These are phyloP conservation scores for Cyclostephanos tholiformis DNA, from an alignment of 108 stramenopile species.

Conservation along the genomic window DNA sequence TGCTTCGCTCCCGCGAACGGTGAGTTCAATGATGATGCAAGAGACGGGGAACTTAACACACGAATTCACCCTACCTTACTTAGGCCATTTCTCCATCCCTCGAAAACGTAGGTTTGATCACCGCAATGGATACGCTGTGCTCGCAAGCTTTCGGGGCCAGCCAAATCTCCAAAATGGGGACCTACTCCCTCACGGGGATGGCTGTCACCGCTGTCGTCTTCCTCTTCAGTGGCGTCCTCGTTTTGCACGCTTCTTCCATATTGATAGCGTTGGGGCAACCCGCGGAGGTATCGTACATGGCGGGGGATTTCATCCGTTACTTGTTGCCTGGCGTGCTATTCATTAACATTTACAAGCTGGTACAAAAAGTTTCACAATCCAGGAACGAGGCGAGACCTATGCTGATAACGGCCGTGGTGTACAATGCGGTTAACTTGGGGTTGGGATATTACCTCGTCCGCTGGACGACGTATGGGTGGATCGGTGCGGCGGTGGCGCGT, in stretches of 20 bases:
- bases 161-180: conserved; percentile 49
- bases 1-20: conserved; percentile 43
- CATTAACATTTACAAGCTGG: conserved; percentile 34
- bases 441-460: conserved; percentile 45
- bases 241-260: conserved; percentile 34
- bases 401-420: conserved; percentile 31
- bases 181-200: conserved; percentile 41
- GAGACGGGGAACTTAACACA: no score
- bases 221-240: conserved; percentile 5
- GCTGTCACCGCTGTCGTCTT: conserved; percentile 22
- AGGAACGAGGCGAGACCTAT: conserved; percentile 49
- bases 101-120: conserved; percentile 21
- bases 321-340: conserved; percentile 46
- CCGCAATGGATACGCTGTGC: conserved; percentile 56
- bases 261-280: conserved; percentile 42
- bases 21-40: conserved; percentile 13
- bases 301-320: conserved; percentile 32
- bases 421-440: conserved; percentile 36
- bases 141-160: conserved; percentile 51
- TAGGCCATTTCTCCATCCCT: no score
- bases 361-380: conserved; percentile 41
- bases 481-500: conserved; percentile 50
- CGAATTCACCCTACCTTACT: no score
- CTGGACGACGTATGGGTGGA: conserved; percentile 43
- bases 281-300: conserved; percentile 24